Evolutionary conservation across 495 filamentous ascomycete genomes (phyloP).

Genomic region (Chaetomium fimeti): DNA sequence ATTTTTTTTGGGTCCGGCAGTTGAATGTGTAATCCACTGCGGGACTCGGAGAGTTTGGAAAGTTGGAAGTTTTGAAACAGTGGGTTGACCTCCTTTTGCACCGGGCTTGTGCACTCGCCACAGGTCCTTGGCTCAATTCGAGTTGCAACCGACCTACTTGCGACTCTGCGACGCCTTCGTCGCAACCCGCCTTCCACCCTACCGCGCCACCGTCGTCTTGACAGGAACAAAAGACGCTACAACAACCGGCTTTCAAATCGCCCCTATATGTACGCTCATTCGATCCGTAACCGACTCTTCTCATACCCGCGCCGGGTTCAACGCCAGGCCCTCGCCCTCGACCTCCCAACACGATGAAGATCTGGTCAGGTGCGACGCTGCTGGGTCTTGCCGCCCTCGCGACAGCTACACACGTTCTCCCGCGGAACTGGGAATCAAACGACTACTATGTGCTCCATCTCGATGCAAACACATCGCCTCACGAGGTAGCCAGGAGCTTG

Average conservation of each 20-base stretch:
- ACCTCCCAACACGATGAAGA: constrained; percentile 42
- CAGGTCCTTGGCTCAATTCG: neutral
- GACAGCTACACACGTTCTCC: constrained; percentile 39
- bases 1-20: neutral
- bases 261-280: constrained; percentile 7
- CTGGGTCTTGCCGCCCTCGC: constrained; percentile 45
- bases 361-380: constrained; percentile 35
- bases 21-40: neutral
- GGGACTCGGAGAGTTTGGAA: neutral
- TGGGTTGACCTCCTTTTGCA: neutral
- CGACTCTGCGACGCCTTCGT: neutral
- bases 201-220: neutral
- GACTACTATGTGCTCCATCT: constrained; percentile 93
- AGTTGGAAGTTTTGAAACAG: constrained; percentile 1
- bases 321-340: constrained; percentile 23
- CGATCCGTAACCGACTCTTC: constrained; percentile 3
- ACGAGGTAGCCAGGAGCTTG: constrained; percentile 67
- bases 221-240: neutral
- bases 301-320: constrained; percentile 11
- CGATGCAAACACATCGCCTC: constrained; percentile 60
- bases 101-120: constrained; percentile 2
- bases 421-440: constrained; percentile 62
- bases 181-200: neutral
- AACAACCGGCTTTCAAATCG: neutral
- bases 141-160: neutral